A percentile compares a stretch with the other conserved stretches of the same genome.
Conservation (phyloP, 2,329 filamentous ascomycete genomes). For the Ilyonectria robusta region DNA sequence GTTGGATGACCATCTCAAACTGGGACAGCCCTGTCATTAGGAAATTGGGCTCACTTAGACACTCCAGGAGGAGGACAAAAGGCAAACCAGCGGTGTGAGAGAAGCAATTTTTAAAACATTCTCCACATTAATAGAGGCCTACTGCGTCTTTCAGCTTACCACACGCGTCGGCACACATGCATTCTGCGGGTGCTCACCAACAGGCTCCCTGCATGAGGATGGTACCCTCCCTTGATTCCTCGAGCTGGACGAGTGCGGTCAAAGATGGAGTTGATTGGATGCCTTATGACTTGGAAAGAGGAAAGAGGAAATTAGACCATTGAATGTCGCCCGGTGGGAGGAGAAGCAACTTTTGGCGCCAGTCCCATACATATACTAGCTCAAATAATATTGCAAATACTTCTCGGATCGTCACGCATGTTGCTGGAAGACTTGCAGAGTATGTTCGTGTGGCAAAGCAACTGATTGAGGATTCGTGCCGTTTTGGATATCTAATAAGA, state of each 20-base stretch:
- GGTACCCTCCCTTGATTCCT: background rate
- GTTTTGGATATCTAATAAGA: conserved; percentile 52
- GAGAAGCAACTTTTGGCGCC: background rate
- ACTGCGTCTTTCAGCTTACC: background rate
- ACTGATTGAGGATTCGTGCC: conserved; percentile 53
- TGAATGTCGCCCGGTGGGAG: background rate
- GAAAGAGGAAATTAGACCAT: background rate
- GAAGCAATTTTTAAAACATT: background rate
- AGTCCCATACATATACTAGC: background rate
- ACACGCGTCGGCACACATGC: no score
- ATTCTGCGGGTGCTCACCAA: background rate
- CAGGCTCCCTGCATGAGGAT: background rate
- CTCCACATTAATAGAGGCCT: no score
- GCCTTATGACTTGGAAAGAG: background rate
- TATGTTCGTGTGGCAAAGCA: conserved; percentile 56
- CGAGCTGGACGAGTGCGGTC: no score
- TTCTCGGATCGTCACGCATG: conserved; percentile 55
- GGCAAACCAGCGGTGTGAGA: background rate
- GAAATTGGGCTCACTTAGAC: no score
- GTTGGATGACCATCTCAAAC: no score
- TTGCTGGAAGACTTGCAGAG: conserved; percentile 61
- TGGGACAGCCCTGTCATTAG: no score
- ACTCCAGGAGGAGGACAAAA: no score
- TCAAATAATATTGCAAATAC: background rate
- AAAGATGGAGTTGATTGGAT: background rate